Evolutionary conservation across 2,329 filamentous ascomycete genomes (phyloP), one percentile per base, ranked within the genome.

Genomic region (Kalmusia sp.): DNA sequence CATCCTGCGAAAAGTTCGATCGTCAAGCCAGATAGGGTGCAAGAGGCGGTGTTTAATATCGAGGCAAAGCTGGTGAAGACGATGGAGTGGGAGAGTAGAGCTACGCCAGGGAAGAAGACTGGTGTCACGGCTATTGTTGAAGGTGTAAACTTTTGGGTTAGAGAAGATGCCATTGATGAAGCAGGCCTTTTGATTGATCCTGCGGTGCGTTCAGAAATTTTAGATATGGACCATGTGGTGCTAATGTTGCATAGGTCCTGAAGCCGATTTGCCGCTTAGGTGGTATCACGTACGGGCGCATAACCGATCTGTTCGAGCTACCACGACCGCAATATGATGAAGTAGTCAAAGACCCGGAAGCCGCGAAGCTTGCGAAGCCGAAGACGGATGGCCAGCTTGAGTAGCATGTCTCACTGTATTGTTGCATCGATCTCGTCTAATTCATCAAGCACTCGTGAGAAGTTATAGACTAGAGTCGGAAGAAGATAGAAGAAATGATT

Each of bases 121-220:
- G 86, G 88, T 1, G 87, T 89, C 3, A 68, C 96, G 58, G 89
- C 84, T 1, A 83, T 96, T 28, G 80, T 97, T 11, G 92, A 97
- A 77, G 93, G 92, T 0, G 87, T 90, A 28, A 82, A 88, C 24
- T 96, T 97, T 70, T 97, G 93, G 92, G 92, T 87, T 2, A 79
- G 93, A 48, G 91, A 96, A 71, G 93, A 97, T 76, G 92, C 92
- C 2, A 79, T 96, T 55, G 91, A 96, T 64, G 85, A 90, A 69
- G 87, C 92, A 7, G 83, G 80, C 67, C 91, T 86, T 61, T 65
- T 91, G 35, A 80, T 98, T 52, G 90, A 96, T 72, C 85, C 91
- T 9, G 82, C 77, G 47, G 85, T 88, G 70, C 77, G 83, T 77
- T 1, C 9, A 12, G 11, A 44, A 41, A 24, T 9, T 12, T 33